Percentiles rank a stretch among this genome's conserved stretches.
These are phyloP conservation scores for Cryptosporidium ryanae DNA, from an alignment of 169 alveolate species.

Conservation along the genomic window DNA sequence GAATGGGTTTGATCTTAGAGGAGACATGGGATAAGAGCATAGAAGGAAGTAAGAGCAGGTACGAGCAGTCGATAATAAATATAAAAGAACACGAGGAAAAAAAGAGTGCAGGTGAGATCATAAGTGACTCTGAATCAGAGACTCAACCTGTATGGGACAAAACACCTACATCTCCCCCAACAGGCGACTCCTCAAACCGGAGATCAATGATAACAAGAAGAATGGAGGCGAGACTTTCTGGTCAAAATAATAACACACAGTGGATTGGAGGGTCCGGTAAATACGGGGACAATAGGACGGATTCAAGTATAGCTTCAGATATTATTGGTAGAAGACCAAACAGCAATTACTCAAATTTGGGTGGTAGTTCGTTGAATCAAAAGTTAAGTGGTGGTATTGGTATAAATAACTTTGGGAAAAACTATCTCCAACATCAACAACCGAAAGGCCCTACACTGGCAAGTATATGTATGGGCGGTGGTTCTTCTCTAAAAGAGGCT, in stretches of 20 bases:
- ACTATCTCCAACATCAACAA: background rate
- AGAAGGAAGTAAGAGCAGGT: slow-evolving; percentile 51
- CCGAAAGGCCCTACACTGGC: slow-evolving; percentile 71
- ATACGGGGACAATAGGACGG: slow-evolving; percentile 12
- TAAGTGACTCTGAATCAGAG: slow-evolving; percentile 70
- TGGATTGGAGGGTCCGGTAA: background rate
- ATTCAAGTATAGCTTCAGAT: background rate
- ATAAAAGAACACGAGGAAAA: slow-evolving; percentile 61
- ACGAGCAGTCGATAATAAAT: slow-evolving; percentile 51
- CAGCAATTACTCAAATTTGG: background rate
- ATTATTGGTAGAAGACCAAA: slow-evolving; percentile 10
- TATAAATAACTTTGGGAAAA: background rate
- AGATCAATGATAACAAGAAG: slow-evolving; percentile 73
- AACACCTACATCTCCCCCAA: slow-evolving; percentile 66
- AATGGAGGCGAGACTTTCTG: slow-evolving; percentile 70
- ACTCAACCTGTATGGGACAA: slow-evolving; percentile 49
- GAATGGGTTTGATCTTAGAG: slow-evolving; percentile 68
- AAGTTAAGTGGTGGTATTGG: background rate
- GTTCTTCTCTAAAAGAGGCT: slow-evolving; percentile 30
- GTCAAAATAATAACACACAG: slow-evolving; percentile 4
- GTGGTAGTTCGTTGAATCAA: background rate
- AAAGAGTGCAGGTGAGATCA: slow-evolving; percentile 51
- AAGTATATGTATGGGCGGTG: slow-evolving; percentile 47
- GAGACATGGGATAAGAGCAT: slow-evolving; percentile 72
- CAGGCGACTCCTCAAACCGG: slow-evolving; percentile 61